Conservation (phyloP, 352 stramenopile genomes). For the Globisporangium irregulare region DNA sequence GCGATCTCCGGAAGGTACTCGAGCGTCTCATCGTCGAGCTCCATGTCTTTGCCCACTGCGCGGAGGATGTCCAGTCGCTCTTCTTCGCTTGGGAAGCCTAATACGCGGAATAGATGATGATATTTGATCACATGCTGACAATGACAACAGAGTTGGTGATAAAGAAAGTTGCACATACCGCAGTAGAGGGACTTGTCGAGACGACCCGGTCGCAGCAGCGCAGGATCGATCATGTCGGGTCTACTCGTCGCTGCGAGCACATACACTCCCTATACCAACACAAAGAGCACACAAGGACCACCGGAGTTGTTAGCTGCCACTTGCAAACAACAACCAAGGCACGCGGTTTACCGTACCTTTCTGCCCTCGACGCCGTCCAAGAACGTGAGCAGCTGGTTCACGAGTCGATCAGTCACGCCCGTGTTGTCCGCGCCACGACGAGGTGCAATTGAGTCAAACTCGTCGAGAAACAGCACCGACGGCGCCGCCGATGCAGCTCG, state of each 20-base stretch:
- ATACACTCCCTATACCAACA: constrained; percentile 74
- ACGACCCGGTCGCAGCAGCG: constrained; percentile 91
- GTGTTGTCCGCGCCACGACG: constrained; percentile 91
- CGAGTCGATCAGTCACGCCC: constrained; percentile 95
- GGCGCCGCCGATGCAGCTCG: constrained; percentile 71
- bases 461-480: constrained; percentile 81
- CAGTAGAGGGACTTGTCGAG: constrained; percentile 95
- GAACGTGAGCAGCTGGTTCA: constrained; percentile 98
- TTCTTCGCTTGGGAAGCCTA: constrained; percentile 78
- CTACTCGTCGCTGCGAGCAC: constrained; percentile 95
- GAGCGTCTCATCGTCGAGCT: constrained; percentile 57
- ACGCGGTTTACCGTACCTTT: constrained; percentile 40
- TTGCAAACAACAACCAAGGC: background rate
- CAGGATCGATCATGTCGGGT: constrained; percentile 96
- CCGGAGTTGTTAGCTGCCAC: background rate
- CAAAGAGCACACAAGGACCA: constrained; percentile 9
- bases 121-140: background rate
- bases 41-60: constrained; percentile 75
- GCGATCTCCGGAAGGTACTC: constrained; percentile 78
- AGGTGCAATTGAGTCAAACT: constrained; percentile 96
- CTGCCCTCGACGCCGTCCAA: constrained; percentile 94
- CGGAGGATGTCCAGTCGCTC: constrained; percentile 81
- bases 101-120: no score
- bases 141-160: background rate
- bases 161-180: constrained; percentile 24